phyloP scores from a whole-genome alignment of 352 stramenopile genomes.

The Vaucheria bursata region DNA sequence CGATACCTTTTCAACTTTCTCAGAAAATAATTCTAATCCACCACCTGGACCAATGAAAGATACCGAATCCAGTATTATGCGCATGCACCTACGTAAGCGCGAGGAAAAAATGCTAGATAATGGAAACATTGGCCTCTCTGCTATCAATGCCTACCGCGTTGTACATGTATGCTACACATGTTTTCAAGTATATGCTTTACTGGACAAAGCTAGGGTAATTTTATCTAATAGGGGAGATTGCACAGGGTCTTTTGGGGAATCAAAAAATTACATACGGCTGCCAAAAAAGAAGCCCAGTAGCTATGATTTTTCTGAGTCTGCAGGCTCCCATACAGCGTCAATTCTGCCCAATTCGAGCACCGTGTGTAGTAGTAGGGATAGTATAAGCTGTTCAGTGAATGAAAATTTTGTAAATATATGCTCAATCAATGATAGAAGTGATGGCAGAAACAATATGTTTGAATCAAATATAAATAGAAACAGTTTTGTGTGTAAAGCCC shows the following conservation, averaged over 20 bases:
- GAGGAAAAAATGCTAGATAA: constrained; percentile 28
- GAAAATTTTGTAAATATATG: too few species aligned
- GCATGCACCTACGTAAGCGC: constrained; percentile 27
- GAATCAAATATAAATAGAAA: too few species aligned
- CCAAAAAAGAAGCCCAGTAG: too few species aligned
- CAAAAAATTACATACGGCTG: too few species aligned
- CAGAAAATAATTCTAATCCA: background rate
- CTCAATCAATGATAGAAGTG: too few species aligned
- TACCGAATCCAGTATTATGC: constrained; percentile 32
- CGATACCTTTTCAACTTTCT: background rate
- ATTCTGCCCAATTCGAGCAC: too few species aligned
- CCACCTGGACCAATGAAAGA: constrained; percentile 23
- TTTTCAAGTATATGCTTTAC: constrained; percentile 41
- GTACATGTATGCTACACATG: constrained; percentile 31
- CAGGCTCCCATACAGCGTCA: background rate
- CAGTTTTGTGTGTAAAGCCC: too few species aligned
- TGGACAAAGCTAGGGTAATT: constrained; percentile 19
- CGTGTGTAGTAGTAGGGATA: too few species aligned
- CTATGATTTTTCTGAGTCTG: too few species aligned
- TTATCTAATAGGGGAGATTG: constrained; percentile 11
- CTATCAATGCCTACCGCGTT: constrained; percentile 31
- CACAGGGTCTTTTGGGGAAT: too few species aligned
- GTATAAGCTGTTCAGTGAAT: too few species aligned
- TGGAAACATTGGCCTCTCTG: constrained; percentile 19
- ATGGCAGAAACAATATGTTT: too few species aligned